Evolutionary conservation across 2,329 filamentous ascomycete genomes (phyloP).

Genomic region (Beauveria rudraprayagi): DNA sequence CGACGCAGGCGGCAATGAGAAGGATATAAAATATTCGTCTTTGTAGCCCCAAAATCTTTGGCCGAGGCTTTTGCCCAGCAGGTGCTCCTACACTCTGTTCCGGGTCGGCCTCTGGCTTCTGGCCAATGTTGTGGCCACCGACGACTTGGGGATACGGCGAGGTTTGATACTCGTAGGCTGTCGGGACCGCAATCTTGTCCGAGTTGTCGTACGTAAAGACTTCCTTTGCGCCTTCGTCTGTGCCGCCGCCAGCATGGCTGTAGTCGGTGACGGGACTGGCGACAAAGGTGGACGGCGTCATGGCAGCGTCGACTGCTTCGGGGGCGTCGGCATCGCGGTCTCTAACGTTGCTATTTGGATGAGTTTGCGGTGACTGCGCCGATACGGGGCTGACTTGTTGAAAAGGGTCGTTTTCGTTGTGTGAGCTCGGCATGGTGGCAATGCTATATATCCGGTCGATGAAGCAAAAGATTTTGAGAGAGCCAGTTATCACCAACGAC

Average conservation of each 20-base stretch:
- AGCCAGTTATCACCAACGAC: no score
- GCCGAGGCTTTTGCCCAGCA: not conserved
- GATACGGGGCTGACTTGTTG: not conserved
- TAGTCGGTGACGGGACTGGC: not conserved
- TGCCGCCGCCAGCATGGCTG: not conserved
- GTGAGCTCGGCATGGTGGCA: not conserved
- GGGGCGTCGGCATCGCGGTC: constrained; percentile 1
- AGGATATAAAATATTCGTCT: constrained; percentile 1
- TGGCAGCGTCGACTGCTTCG: not conserved
- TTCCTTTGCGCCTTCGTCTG: not conserved
- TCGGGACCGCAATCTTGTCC: not conserved
- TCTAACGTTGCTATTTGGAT: not conserved
- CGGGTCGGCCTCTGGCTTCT: not conserved
- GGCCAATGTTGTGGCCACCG: not conserved
- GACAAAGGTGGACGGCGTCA: not conserved
- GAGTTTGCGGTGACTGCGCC: not conserved
- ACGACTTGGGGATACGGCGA: not conserved
- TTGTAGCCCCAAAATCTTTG: constrained; percentile 4
- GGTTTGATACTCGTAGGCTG: not conserved
- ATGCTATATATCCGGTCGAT: not conserved
- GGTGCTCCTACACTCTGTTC: not conserved
- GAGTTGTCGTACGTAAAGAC: not conserved
- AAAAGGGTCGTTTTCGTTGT: not conserved
- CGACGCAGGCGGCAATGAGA: not conserved
- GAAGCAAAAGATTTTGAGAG: not conserved